Percentiles rank a stretch among this genome's conserved stretches.
Evolutionary conservation across 345 rosid species (phyloP).

Genomic region (Toxicodendron radicans): DNA sequence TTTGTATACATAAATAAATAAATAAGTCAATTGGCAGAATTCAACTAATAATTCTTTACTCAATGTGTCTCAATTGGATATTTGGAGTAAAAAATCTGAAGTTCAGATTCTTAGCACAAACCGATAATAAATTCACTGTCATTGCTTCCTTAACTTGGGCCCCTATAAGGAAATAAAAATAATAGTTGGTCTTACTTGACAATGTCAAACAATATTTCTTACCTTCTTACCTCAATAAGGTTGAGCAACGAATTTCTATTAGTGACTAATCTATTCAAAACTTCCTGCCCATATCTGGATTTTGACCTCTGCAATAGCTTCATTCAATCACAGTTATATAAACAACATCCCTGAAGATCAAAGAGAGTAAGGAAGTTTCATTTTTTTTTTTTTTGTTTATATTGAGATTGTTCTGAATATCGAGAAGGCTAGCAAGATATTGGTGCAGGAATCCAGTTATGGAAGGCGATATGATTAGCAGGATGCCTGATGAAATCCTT

Average conservation of each 20-base stretch:
- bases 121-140: not conserved
- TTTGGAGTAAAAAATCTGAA: not conserved
- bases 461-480: slow-evolving; percentile 41
- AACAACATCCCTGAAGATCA: not conserved
- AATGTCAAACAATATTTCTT: slow-evolving; percentile 5
- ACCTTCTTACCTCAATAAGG: not conserved
- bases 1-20: not conserved
- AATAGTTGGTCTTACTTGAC: not conserved
- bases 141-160: not conserved
- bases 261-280: not conserved
- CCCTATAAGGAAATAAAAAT: not conserved
- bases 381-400: not conserved
- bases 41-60: not conserved
- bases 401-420: not conserved
- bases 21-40: not conserved
- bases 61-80: not conserved
- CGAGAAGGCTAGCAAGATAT: not conserved
- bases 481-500: slow-evolving; percentile 58
- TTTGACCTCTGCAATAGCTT: not conserved
- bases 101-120: slow-evolving; percentile 4
- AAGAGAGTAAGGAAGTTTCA: not conserved
- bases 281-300: not conserved
- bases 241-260: not conserved
- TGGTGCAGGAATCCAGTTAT: not conserved
- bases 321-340: not conserved